Conservation (phyloP, 495 filamentous ascomycete species). For the Talaromyces liani region DNA sequence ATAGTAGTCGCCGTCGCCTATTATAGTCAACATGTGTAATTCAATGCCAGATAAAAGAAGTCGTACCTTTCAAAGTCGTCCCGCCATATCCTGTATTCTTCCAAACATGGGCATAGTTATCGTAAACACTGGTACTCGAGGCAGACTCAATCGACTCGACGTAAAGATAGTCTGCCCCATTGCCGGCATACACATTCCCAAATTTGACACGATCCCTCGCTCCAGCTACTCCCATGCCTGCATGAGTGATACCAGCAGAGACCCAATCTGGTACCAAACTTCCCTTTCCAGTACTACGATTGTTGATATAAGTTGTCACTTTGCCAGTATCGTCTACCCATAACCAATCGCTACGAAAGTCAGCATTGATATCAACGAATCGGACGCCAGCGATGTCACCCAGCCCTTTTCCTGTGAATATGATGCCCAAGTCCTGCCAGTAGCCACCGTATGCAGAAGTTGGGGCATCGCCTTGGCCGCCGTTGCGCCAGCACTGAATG, state of each 20-base stretch:
- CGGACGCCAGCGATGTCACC: not conserved
- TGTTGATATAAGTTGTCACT: conserved; percentile 18
- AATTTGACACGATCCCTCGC: conserved; percentile 10
- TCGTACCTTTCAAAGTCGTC: conserved; percentile 7
- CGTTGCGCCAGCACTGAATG: not conserved
- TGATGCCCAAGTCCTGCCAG: not conserved
- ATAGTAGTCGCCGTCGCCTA: not conserved
- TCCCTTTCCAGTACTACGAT: conserved; percentile 13
- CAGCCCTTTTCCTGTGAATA: not conserved
- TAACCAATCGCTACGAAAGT: conserved; percentile 16
- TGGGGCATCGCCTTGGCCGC: not conserved
- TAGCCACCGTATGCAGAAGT: not conserved
- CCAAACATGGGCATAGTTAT: conserved; percentile 11
- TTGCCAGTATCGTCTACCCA: conserved; percentile 19
- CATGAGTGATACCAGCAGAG: not conserved
- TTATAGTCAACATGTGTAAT: too few species aligned
- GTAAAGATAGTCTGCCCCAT: not conserved
- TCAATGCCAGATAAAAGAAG: too few species aligned
- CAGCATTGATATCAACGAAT: not conserved
- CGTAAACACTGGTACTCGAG: not conserved
- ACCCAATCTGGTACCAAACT: not conserved
- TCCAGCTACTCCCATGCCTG: not conserved
- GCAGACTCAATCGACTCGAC: not conserved
- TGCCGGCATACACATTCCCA: conserved; percentile 5
- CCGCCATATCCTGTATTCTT: conserved; percentile 13